A percentile compares a stretch with the other conserved stretches of the same genome.
These are phyloP conservation scores for Fusarium sp. DNA, from an alignment of 2,329 filamentous ascomycete genomes.

Conservation along the genomic window DNA sequence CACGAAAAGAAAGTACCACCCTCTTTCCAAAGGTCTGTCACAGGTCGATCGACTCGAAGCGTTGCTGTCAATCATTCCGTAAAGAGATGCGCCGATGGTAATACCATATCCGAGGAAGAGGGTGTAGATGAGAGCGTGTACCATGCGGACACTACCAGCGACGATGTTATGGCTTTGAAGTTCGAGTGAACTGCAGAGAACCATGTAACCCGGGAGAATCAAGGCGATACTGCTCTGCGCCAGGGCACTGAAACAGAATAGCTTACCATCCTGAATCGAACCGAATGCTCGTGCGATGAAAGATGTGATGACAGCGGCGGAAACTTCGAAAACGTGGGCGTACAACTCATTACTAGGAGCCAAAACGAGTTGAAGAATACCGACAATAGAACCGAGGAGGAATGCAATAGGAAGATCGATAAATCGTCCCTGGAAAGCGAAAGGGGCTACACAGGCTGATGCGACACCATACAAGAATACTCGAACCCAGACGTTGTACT, in stretches of 20 bases:
- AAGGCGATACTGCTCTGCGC: slow-evolving; percentile 80
- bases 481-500: slow-evolving; percentile 64
- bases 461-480: slow-evolving; percentile 81
- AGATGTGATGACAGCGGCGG: slow-evolving; percentile 72
- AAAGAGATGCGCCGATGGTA: slow-evolving; percentile 75
- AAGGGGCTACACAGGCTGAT: slow-evolving; percentile 80
- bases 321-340: slow-evolving; percentile 64
- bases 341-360: slow-evolving; percentile 81
- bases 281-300: slow-evolving; percentile 77
- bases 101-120: slow-evolving; percentile 81
- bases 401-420: slow-evolving; percentile 85
- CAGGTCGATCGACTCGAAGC: slow-evolving; percentile 63
- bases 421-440: slow-evolving; percentile 80
- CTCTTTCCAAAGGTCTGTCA: slow-evolving; percentile 57
- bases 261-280: slow-evolving; percentile 67
- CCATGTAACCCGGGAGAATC: slow-evolving; percentile 74
- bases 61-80: slow-evolving; percentile 70
- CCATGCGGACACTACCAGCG: slow-evolving; percentile 79
- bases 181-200: slow-evolving; percentile 66
- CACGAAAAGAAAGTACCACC: slow-evolving; percentile 77
- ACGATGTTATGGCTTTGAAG: slow-evolving; percentile 78
- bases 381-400: slow-evolving; percentile 78
- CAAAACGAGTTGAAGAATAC: slow-evolving; percentile 78
- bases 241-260: slow-evolving; percentile 79
- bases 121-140: slow-evolving; percentile 81